Base-by-base conservation (phyloP, 495 filamentous ascomycete genomes). In the Xylaria telfairii region DNA sequence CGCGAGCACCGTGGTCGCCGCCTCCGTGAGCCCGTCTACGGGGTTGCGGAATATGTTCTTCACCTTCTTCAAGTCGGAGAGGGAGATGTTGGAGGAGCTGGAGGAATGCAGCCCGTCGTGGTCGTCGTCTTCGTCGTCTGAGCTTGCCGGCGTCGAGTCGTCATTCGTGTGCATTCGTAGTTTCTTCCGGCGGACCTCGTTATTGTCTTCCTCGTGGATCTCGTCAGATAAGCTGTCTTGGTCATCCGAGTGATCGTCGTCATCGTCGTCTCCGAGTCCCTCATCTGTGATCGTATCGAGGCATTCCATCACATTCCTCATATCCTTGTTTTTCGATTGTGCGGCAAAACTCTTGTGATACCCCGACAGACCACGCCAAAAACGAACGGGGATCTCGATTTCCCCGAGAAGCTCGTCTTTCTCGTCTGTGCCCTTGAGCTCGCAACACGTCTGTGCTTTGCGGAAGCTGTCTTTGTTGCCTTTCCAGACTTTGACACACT, bases 231-330 rank as follows among this genome's bases (percentile, higher is more conserved):
- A 9, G 66, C 80, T 76, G 28, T 73, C 80, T 13, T 80, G 75
- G 21, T 77, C 75, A 32, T 81, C 81, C 42, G 79, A 44, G 9
- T 68, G 46, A 21, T 73, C 65, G 13, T 73, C 75, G 65, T 80
- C 74, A 34, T 79, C 74, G 28, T 79, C 78, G 9, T 83, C 81
- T 0, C 74, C 73, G 47, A 83, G 81, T 39, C 79, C 85, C 79
- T 83, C 82, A 49, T 91, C 89, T 39, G 83, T 81, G n/a, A 87
- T 85, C 4, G 84, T 86, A 51, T 89, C 86, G 51, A 91, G 79
- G 12, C 90, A 88, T 74, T 92, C 89, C 80, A 90, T 86, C 0
- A 91, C 85, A 47, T 87, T 84, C 26, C 80, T 78, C 49, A 91
- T 71, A 49, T 89, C 82, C 5, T 67, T 59, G 63, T 86, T 86